A percentile compares a stretch with the other conserved stretches of the same genome.
Conservation (phyloP, 2,329 filamentous ascomycete genomes). For the Plenodomus lindquistii region DNA sequence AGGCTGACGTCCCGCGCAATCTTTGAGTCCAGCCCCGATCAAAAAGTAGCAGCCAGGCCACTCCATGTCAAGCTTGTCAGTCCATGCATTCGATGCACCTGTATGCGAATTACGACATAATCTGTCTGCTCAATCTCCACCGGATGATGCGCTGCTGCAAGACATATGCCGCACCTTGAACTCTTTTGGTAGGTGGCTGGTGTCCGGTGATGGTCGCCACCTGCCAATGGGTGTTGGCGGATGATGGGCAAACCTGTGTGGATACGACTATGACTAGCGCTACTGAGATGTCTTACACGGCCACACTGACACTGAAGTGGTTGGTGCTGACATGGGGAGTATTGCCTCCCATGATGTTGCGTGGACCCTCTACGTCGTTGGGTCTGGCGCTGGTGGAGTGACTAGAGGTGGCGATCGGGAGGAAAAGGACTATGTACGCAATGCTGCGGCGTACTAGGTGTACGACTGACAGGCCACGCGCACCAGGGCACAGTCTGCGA, state of each 20-base stretch:
- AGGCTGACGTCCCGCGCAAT: slow-evolving; percentile 19
- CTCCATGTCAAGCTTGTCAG: slow-evolving; percentile 2
- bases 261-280: slow-evolving; percentile 14
- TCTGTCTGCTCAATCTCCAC: background rate
- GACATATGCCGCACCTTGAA: background rate
- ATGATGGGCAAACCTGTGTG: slow-evolving; percentile 19
- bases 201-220: background rate
- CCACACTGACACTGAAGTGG: slow-evolving; percentile 4
- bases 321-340: slow-evolving; percentile 11
- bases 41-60: slow-evolving; percentile 2
- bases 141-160: background rate
- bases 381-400: slow-evolving; percentile 9
- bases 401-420: slow-evolving; percentile 4
- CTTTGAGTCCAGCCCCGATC: slow-evolving; percentile 5
- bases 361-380: slow-evolving; percentile 5
- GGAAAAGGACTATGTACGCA: background rate
- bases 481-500: slow-evolving; percentile 1
- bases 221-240: slow-evolving; percentile 2
- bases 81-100: slow-evolving; percentile 7
- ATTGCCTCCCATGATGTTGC: slow-evolving; percentile 14
- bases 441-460: background rate
- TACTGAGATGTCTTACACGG: slow-evolving; percentile 14
- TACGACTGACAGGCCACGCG: slow-evolving; percentile 2
- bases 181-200: background rate
- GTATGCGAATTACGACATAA: background rate